phyloP scores from a whole-genome alignment of 129 eudicot genomes.

The Glebionis coronaria region DNA sequence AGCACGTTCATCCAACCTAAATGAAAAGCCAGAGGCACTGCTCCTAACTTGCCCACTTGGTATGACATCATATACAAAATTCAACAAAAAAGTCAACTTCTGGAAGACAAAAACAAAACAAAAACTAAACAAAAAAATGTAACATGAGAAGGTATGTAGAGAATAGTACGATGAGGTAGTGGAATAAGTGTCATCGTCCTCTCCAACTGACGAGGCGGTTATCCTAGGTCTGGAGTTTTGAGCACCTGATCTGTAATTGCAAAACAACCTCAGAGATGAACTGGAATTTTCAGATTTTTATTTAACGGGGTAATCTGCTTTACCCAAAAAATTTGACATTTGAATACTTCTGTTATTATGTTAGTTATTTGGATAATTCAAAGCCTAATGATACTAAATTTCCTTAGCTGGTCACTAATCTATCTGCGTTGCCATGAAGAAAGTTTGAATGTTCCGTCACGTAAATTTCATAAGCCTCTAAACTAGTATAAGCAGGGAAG shows the following conservation, averaged over 20 bases:
- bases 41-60: constrained; percentile 42
- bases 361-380: not conserved
- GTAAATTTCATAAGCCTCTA: no score
- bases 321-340: constrained; percentile 1
- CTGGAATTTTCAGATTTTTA: not conserved
- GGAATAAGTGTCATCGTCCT: constrained; percentile 49
- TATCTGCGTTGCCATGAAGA: not conserved
- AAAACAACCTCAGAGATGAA: constrained; percentile 23
- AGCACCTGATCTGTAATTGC: constrained; percentile 42
- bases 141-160: not conserved
- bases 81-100: constrained; percentile 9
- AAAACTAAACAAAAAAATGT: not conserved
- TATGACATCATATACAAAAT: constrained; percentile 17
- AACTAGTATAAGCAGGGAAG: not conserved
- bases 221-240: constrained; percentile 33
- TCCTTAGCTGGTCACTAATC: not conserved
- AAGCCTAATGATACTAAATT: not conserved
- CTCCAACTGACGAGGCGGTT: constrained; percentile 28
- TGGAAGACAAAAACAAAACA: constrained; percentile 12
- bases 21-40: constrained; percentile 54
- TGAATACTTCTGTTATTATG: not conserved
- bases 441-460: no score
- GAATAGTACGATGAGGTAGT: constrained; percentile 60
- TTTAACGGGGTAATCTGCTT: no score
- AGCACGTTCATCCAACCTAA: constrained; percentile 77